Conservation (phyloP, 2,329 filamentous ascomycete species). For the Diaporthe caulivora region DNA sequence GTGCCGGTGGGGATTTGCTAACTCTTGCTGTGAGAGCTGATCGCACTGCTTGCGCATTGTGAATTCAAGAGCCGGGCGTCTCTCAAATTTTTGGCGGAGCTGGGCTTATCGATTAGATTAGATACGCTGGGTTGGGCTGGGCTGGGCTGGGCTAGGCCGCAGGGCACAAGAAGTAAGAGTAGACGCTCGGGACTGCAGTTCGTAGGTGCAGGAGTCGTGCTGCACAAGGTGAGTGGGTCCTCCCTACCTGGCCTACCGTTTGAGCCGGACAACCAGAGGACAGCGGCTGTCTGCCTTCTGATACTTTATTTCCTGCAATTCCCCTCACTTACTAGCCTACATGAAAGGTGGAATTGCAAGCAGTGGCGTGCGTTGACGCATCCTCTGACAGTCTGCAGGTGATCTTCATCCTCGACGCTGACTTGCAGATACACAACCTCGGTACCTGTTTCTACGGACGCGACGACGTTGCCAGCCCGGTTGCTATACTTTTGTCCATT, state of each 20-base stretch:
- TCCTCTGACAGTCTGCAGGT: not conserved
- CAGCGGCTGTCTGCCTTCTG: not conserved
- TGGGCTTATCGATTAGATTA: conserved; percentile 37
- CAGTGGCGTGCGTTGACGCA: not conserved
- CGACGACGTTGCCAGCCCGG: not conserved
- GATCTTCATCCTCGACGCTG: not conserved
- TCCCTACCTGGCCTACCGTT: not conserved
- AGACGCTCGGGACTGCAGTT: conserved; percentile 9
- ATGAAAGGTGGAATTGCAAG: not conserved
- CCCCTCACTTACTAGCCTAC: not conserved
- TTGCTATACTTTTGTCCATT: not conserved
- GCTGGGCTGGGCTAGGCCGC: not conserved
- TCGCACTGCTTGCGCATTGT: not conserved
- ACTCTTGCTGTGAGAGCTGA: not conserved
- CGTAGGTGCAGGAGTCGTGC: conserved; percentile 7
- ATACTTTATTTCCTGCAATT: not conserved
- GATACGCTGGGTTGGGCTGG: not conserved
- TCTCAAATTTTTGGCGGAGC: conserved; percentile 36
- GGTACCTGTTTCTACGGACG: not conserved
- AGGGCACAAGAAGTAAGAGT: not conserved
- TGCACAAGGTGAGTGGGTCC: not conserved
- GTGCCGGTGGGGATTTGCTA: not conserved
- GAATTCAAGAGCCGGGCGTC: not conserved
- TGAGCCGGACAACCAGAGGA: not conserved
- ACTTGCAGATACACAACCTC: not conserved